These are phyloP conservation scores for Talaromyces sp. DNA, from an alignment of 2,329 filamentous ascomycete genomes.

Conservation along the genomic window DNA sequence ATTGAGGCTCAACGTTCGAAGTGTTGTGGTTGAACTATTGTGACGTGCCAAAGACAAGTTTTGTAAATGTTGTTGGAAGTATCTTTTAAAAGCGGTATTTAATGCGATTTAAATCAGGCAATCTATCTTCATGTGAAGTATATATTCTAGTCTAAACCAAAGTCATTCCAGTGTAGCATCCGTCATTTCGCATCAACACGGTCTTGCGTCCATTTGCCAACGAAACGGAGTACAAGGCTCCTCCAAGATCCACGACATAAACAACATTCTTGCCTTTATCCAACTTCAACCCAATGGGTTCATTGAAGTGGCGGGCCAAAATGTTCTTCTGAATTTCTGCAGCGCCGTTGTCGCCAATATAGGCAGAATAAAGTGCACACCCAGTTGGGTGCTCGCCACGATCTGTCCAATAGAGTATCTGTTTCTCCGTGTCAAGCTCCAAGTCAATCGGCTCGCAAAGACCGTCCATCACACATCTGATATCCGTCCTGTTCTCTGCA, in stretches of 20 bases:
- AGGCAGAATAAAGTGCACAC: neutral
- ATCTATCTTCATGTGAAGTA: no score
- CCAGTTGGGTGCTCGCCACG: conserved; percentile 27
- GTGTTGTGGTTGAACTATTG: no score
- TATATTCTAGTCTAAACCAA: no score
- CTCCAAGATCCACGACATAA: conserved; percentile 33
- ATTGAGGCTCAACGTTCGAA: no score
- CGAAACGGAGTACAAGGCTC: conserved; percentile 24
- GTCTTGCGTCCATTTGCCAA: neutral
- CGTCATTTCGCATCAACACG: neutral
- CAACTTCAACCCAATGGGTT: conserved; percentile 15
- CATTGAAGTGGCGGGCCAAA: neutral
- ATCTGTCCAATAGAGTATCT: conserved; percentile 59
- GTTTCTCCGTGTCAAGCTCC: neutral
- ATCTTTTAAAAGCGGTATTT: no score
- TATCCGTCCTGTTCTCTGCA: conserved; percentile 44
- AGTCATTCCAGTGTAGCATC: neutral
- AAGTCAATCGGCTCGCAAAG: conserved; percentile 52
- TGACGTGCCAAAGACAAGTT: no score
- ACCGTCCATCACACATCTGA: conserved; percentile 46
- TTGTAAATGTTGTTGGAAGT: no score
- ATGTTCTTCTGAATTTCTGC: neutral
- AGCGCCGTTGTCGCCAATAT: conserved; percentile 30
- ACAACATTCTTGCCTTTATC: conserved; percentile 22
- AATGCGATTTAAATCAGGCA: no score